A percentile compares a stretch with the other conserved stretches of the same genome.
phyloP scores from a whole-genome alignment of 1,284 basidiomycete species.

The Ceratobasidium sp. region DNA sequence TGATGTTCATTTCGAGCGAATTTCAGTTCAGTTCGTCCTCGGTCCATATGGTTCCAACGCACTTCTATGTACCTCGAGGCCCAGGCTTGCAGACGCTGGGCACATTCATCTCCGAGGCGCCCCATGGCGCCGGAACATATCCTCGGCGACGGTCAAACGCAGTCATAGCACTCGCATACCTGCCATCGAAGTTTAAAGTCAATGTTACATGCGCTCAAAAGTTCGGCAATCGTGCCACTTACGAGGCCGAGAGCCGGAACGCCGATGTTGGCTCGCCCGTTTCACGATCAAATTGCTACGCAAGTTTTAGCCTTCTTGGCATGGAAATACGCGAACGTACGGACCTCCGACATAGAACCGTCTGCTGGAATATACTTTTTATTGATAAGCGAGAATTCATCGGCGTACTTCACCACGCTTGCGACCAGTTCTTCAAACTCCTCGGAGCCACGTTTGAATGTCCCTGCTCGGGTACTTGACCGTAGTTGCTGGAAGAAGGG shows the following conservation, averaged over 20 bases:
- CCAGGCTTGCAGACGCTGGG: conserved; percentile 29
- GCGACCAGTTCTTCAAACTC: neutral
- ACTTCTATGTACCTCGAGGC: neutral
- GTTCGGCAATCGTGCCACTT: neutral
- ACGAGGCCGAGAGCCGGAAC: conserved; percentile 30
- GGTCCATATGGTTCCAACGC: neutral
- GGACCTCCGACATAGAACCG: conserved; percentile 41
- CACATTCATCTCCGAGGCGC: conserved; percentile 8
- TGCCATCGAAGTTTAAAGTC: neutral
- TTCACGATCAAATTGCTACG: conserved; percentile 29
- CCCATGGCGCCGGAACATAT: conserved; percentile 24
- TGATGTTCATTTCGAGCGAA: conserved; percentile 10
- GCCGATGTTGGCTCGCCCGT: conserved; percentile 36
- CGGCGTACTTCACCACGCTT: conserved; percentile 14
- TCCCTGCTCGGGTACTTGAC: conserved; percentile 8
- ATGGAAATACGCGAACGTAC: neutral
- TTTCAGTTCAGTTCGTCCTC: neutral
- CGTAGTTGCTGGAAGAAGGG: conserved; percentile 46
- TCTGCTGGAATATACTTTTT: conserved; percentile 35
- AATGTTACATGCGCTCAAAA: too few species aligned
- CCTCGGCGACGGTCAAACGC: conserved; percentile 36
- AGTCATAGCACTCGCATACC: conserved; percentile 30
- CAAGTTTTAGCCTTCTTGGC: neutral
- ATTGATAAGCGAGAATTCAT: conserved; percentile 36
- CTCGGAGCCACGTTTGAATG: conserved; percentile 15